Base-by-base conservation (phyloP, 2,329 filamentous ascomycete species). In the Achaetomium macrosporum region DNA sequence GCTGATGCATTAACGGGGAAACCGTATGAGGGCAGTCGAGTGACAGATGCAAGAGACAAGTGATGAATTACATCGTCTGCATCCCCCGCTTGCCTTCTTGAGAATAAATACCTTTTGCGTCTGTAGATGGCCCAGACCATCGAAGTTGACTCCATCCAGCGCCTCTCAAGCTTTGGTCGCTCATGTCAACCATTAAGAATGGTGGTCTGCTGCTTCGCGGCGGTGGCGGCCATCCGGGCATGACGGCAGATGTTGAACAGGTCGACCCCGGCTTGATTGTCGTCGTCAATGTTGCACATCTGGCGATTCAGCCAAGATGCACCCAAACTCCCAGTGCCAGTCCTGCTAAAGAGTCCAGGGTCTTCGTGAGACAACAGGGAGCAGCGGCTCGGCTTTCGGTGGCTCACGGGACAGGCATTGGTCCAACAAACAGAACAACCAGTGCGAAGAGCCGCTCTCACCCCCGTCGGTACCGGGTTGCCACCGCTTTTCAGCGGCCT, bases 61-160 rank as follows among this genome's bases (percentile, higher is more conserved):
- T 53, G 50, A 56, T 36, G 48, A 43, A 36, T 47, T 57, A 47
- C 16, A 30, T 47, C 43, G 42, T 19, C 29, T 29, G 40, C 17
- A 16, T 42, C 20, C 10, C 9, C 53, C 55, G 57, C 57, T 57
- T 60, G 48, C 55, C 55, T 45, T 47, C 30, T 59, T 57, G 47
- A 57, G 53, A n/a, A n/a, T n/a, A n/a, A 44, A 41, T 16, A 42
- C 12, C 19, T 25, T 17, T n/a, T 45, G 42, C 17, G 20, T 30
- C n/a, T 37, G 35, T 45, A 30, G 6, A 42, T n/a, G 30, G 37
- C 46, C 36, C 36, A 36, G 42, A 30, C 35, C 39, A 42, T 39
- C 49, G 35, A 17, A n/a, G 20, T 20, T 11, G n/a, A 16, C 39
- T 16, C 12, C 39, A 39, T 35, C 43, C 12, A 17, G 25, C 41